These are phyloP conservation scores for Grigorovia yakushimaensis DNA, from an alignment of 805 yeast genomes.

Conservation along the genomic window DNA sequence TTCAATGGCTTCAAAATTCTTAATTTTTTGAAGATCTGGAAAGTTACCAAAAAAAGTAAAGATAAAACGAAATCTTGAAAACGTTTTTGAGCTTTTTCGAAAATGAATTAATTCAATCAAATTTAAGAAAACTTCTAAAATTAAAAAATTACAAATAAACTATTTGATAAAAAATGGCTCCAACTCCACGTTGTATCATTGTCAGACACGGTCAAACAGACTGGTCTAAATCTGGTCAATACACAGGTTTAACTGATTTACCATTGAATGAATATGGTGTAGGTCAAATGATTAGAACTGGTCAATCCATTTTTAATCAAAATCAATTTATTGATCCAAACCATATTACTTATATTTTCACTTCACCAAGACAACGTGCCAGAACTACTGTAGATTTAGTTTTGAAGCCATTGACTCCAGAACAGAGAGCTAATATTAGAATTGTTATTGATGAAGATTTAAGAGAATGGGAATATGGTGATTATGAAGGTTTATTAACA, in stretches of 20 bases:
- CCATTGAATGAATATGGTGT: conserved; percentile 72
- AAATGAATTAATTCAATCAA: background rate
- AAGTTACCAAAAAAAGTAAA: background rate
- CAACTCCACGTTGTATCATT: conserved; percentile 59
- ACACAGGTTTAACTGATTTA: conserved; percentile 79
- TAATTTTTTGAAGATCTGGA: background rate
- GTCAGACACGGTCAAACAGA: conserved; percentile 88
- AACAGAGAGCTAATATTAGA: conserved; percentile 34
- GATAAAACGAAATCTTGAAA: background rate
- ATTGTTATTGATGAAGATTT: conserved; percentile 53
- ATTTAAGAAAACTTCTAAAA: background rate
- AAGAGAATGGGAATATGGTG: conserved; percentile 95
- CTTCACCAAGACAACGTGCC: conserved; percentile 80
- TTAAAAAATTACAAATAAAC: background rate
- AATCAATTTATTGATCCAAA: conserved; percentile 54
- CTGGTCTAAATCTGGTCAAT: conserved; percentile 92
- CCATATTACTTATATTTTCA: conserved; percentile 52
- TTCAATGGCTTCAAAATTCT: background rate
- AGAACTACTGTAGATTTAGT: conserved; percentile 61
- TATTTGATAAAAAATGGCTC: conserved; percentile 14
- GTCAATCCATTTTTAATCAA: conserved; percentile 53
- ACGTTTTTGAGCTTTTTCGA: background rate
- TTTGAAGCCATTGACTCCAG: conserved; percentile 38
- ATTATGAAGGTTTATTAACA: conserved; percentile 79
- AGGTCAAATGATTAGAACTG: conserved; percentile 65